Base-by-base conservation (phyloP, 83 land plant genomes). In the Thuja plicata region DNA sequence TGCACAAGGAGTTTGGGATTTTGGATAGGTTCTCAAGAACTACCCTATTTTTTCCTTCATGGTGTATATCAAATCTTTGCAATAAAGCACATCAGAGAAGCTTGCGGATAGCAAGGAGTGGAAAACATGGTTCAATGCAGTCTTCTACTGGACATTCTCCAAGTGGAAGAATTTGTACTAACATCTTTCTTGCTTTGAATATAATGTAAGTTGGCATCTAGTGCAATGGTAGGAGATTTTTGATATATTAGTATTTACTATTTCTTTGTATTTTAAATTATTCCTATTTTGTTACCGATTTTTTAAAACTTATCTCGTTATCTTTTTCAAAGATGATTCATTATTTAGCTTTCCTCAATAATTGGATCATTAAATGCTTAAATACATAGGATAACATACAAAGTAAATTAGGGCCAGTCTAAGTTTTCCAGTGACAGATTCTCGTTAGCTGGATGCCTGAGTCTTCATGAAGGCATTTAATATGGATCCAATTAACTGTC, bases 181-280 rank as follows among this genome's bases (percentile, higher is more conserved):
- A 82, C 85, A 82, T 43, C 85, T 34, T 82, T n/a, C 85, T 82
- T 82, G 85, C 52, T 46, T 82, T 82, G 9, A 82, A 43, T n/a
- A 82, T 82, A 27, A n/a, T 82, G 85, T 82, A 82, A 82, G 85
- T 46, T 82, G 15, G 85, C 85, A 82, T 82, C 30, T 13, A 24
- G 30, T 9, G 34, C 85, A 82, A 9, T 1, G 32, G 46, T 32
- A 45, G 50, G 35, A n/a, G 16, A 82, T 82, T 82, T 45, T n/a
- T 82, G 85, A 46, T n/a, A 82, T 82, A 41, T 24, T 82, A 45
- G 85, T 82, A 82, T 82, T 43, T 82, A 45, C 54, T 82, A 82
- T 82, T 46, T 13, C 85, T 82, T 82, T 82, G 46, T 40, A 0
- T 24, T 19, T 82, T 24, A 2, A 3, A 82, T 3, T 82, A 43